Base-by-base conservation (phyloP, 2,329 filamentous ascomycete genomes). In the Lecanicillium sp. region DNA sequence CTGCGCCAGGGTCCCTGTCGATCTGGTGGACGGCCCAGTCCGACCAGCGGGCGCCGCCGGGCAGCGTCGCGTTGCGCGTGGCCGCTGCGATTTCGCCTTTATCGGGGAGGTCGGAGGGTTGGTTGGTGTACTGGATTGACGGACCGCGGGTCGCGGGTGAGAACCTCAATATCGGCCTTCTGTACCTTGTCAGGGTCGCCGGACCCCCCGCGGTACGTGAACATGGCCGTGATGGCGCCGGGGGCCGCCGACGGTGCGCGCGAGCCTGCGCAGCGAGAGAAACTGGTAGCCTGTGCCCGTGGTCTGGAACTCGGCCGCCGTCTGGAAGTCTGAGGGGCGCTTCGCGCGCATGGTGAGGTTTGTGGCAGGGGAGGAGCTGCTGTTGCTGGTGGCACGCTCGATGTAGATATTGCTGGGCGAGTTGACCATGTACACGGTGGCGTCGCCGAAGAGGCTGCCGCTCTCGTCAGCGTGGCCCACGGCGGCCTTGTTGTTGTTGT, bases 21-120 rank as follows among this genome's bases (percentile, higher is more conserved):
- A 83, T 69, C 20, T 80, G 69, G 58, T 83, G 75, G 2, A 74
- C 72, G 20, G 76, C 70, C 78, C 79, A 83, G 23, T 75, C 67
- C 41, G 73, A 67, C 75, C 77, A 81, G 23, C 61, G 53, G 14
- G 61, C 55, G 4, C 63, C 60, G 15, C 66, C 52, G 2, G 78
- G 72, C 33, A 75, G 59, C 3, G 68, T 74, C 10, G 66, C 68
- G 52, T 74, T 76, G 7, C 64, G 56, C 1, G 76, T 77, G 1
- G 79, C 72, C 21, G 64, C 59, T 4, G 67, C 58, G 36, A 77
- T 62, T 26, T 71, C 66, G 29, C 71, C 63, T 24, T 71, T 72
- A 9, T 65, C 59, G 11, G 64, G 62, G 49, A 66, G 70, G 48
- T 74, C 72, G 0, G 74, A 67, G 0, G 79, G 79, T 58, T 83